Evolutionary conservation across 768 basidiomycete species (phyloP).

Genomic region (Lentinus brumalis): DNA sequence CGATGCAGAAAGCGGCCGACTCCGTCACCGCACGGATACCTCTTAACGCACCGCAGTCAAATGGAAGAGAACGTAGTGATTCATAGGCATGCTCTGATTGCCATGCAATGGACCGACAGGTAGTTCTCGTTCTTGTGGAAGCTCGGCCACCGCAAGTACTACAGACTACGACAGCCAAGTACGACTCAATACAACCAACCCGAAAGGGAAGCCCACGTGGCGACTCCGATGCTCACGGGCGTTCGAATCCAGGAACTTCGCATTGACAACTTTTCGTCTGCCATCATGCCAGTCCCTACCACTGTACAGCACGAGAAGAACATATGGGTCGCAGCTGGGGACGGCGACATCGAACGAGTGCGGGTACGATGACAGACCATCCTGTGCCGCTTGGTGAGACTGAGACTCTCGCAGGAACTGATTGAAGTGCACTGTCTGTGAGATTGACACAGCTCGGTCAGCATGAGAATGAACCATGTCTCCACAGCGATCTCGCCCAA

Average conservation of each 20-base stretch:
- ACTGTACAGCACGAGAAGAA: constrained; percentile 49
- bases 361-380: constrained; percentile 47
- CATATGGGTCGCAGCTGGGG: constrained; percentile 92
- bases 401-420: constrained; percentile 46
- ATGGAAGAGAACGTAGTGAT: no score
- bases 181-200: background rate
- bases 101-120: no score
- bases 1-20: no score
- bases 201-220: constrained; percentile 9
- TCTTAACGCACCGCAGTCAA: no score
- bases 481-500: constrained; percentile 64
- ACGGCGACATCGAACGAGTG: constrained; percentile 82
- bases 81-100: no score
- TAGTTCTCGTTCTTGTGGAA: no score
- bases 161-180: no score
- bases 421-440: constrained; percentile 52
- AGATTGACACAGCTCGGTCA: constrained; percentile 7
- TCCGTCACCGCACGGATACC: no score
- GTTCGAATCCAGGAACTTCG: background rate
- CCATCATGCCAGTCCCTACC: constrained; percentile 36
- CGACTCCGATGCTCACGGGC: background rate
- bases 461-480: constrained; percentile 3
- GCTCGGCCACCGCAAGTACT: no score
- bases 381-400: background rate
- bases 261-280: background rate